phyloP scores from a whole-genome alignment of 768 basidiomycete species.

The Tylopilus rubrobrunneus region DNA sequence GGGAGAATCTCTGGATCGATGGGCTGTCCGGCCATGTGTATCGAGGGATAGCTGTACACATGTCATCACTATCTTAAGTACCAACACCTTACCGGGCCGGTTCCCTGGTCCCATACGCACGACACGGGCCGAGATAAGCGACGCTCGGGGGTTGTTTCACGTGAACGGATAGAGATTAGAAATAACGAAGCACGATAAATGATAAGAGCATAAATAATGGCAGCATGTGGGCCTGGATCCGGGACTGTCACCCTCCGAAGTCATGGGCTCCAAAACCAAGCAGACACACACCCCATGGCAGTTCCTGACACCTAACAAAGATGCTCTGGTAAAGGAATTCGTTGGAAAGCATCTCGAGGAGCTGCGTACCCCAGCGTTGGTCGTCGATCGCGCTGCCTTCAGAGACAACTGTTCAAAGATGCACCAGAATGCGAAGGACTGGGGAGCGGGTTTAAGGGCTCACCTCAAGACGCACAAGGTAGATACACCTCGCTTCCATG shows the following conservation, averaged over 20 bases:
- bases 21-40: constrained; percentile 36
- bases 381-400: constrained; percentile 73
- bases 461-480: constrained; percentile 88
- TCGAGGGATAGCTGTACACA: neutral
- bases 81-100: neutral
- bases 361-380: constrained; percentile 72
- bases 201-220: constrained; percentile 2
- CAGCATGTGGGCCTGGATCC: neutral
- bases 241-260: neutral
- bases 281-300: constrained; percentile 48
- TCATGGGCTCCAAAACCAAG: constrained; percentile 22
- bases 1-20: constrained; percentile 59
- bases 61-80: constrained; percentile 11
- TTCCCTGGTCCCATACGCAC: neutral
- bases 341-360: constrained; percentile 51
- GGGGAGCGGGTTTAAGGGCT: constrained; percentile 71
- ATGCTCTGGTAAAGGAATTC: constrained; percentile 50
- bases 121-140: neutral
- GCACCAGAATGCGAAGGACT: constrained; percentile 60
- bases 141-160: neutral
- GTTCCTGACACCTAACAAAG: constrained; percentile 43
- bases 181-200: no score
- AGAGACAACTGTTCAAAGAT: constrained; percentile 70
- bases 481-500: constrained; percentile 1
- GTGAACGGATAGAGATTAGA: neutral